phyloP scores from a whole-genome alignment of 768 basidiomycete species.

The Hericium erinaceus region DNA sequence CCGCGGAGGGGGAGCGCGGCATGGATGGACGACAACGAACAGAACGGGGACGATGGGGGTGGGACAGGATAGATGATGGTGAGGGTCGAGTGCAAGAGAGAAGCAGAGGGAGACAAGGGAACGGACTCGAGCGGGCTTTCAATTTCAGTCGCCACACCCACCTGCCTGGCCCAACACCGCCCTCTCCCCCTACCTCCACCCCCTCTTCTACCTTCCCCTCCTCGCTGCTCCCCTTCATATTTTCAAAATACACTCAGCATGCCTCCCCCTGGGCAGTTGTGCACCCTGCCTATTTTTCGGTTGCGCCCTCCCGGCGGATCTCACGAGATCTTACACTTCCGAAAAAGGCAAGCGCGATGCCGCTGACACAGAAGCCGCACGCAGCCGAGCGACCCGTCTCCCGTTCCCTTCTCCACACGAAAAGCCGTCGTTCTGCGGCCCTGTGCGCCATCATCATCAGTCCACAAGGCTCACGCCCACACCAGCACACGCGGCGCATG shows the following conservation, averaged over 20 bases:
- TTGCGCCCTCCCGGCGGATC: not conserved
- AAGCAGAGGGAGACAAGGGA: constrained; percentile 10
- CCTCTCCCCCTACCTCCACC: constrained; percentile 9
- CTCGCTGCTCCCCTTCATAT: not conserved
- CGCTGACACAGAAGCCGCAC: not conserved
- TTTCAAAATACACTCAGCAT: not conserved
- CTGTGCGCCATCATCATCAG: no score
- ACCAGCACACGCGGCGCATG: not conserved
- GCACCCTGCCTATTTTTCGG: constrained; percentile 11
- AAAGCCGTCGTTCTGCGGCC: no score
- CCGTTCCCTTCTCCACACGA: no score
- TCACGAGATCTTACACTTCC: no score
- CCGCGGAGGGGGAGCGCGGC: constrained; percentile 10
- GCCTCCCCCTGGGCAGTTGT: not conserved
- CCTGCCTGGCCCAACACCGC: constrained; percentile 5
- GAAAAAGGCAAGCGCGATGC: not conserved
- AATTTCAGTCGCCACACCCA: constrained; percentile 16
- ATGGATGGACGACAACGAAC: not conserved
- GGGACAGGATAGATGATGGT: constrained; percentile 7
- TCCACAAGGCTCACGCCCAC: no score
- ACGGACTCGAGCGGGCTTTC: constrained; percentile 14
- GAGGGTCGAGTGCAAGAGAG: constrained; percentile 4
- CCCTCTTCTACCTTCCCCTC: not conserved
- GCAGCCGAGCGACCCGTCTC: not conserved
- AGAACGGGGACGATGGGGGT: not conserved